Percentiles rank a stretch among this genome's conserved stretches.
Evolutionary conservation across 2,329 filamentous ascomycete genomes (phyloP).

Genomic region (Apiospora sp.): DNA sequence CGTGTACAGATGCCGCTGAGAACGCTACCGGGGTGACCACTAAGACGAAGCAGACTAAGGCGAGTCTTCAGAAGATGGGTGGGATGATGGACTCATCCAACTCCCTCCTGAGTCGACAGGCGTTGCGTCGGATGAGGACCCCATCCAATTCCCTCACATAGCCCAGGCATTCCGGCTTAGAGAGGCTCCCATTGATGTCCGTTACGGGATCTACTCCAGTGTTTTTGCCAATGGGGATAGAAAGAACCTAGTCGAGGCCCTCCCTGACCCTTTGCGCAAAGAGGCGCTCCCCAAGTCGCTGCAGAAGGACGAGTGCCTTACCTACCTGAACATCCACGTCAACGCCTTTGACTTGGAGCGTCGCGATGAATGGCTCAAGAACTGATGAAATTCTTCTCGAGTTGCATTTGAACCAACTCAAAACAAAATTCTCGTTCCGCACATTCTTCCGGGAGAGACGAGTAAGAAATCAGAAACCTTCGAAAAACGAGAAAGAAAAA

Average conservation of each 20-base stretch:
- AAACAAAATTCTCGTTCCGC: too few relatives aligned
- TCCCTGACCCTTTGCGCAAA: background rate
- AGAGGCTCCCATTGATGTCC: background rate
- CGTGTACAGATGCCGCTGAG: too few relatives aligned
- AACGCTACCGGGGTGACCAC: too few relatives aligned
- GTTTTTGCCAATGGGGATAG: background rate
- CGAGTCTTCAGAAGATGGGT: too few relatives aligned
- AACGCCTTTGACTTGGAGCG: background rate
- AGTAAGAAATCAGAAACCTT: too few relatives aligned
- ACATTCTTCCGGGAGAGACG: too few relatives aligned
- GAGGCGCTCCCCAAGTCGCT: background rate
- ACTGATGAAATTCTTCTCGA: too few relatives aligned
- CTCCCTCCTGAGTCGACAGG: background rate
- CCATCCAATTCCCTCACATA: background rate
- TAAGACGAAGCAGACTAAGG: too few relatives aligned
- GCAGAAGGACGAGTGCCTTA: background rate
- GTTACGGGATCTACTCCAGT: background rate
- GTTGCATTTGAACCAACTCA: too few relatives aligned
- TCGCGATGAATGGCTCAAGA: background rate
- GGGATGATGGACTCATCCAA: too few relatives aligned
- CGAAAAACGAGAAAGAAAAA: too few relatives aligned
- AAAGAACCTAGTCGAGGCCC: background rate
- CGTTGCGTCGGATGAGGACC: background rate
- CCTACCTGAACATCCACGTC: background rate
- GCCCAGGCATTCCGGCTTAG: background rate